Percentiles rank a stretch among this genome's conserved stretches.
Conservation (phyloP, 2,329 filamentous ascomycete genomes). For the Paecilomyces sp. region DNA sequence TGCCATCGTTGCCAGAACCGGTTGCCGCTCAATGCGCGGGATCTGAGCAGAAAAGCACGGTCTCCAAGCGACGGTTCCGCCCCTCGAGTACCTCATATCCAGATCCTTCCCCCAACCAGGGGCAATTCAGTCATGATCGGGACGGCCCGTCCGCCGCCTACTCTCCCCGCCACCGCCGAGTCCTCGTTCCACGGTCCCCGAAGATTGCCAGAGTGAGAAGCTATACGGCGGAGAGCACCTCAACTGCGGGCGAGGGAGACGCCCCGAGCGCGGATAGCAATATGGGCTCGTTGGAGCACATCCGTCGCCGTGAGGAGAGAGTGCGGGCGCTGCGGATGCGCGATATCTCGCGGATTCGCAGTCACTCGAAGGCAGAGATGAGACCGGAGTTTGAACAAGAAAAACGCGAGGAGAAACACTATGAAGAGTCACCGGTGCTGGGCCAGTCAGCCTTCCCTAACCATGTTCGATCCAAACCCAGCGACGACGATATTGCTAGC, state of each 20-base stretch:
- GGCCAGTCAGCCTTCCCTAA: not conserved
- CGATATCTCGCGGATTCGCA: constrained; percentile 19
- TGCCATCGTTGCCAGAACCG: constrained; percentile 24
- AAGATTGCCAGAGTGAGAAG: not conserved
- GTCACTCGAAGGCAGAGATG: constrained; percentile 7
- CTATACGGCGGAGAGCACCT: not conserved
- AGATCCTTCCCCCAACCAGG: not conserved
- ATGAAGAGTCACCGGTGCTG: not conserved
- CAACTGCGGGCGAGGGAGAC: not conserved
- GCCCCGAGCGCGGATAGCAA: not conserved
- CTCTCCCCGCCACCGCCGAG: not conserved
- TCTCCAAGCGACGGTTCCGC: not conserved
- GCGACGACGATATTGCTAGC: not conserved
- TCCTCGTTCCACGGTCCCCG: not conserved
- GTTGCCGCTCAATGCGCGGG: not conserved
- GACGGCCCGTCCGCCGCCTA: not conserved
- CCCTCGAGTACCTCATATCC: not conserved
- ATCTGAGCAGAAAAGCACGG: not conserved
- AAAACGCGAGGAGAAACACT: not conserved
- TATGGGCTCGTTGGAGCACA: constrained; percentile 4
- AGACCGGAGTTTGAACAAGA: not conserved
- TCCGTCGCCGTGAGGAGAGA: constrained; percentile 13
- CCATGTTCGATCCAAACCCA: not conserved
- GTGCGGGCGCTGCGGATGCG: constrained; percentile 20
- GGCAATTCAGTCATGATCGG: not conserved